These are phyloP conservation scores for Plasmodium vinckei DNA, from an alignment of 169 alveolate genomes.

Conservation along the genomic window DNA sequence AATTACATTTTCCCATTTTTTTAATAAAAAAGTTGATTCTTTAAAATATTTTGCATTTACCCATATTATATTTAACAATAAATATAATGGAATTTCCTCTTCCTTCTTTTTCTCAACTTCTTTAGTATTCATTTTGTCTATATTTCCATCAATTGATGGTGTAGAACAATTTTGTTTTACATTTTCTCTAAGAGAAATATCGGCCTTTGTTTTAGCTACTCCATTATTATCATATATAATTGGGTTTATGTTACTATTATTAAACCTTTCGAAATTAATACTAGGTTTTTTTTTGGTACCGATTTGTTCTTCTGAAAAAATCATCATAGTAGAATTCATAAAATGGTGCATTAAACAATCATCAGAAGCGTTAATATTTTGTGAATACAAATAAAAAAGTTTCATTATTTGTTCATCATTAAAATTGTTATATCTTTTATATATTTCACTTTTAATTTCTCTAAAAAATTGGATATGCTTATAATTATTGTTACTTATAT, in stretches of 20 bases:
- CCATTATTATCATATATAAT: not conserved
- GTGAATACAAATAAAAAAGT: slow-evolving; percentile 49
- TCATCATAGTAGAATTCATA: slow-evolving; percentile 18
- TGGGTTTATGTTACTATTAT: too few relatives aligned
- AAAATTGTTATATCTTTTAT: slow-evolving; percentile 49
- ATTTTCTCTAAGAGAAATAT: not conserved
- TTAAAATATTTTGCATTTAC: slow-evolving; percentile 71
- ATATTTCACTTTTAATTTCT: slow-evolving; percentile 49
- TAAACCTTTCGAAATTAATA: too few relatives aligned
- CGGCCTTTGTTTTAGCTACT: not conserved
- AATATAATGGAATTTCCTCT: slow-evolving; percentile 23
- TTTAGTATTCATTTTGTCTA: too few relatives aligned
- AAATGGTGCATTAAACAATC: slow-evolving; percentile 24
- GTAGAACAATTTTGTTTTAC: too few relatives aligned
- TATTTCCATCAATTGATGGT: not conserved
- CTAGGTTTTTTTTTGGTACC: not conserved
- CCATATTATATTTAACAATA: slow-evolving; percentile 63
- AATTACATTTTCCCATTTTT: slow-evolving; percentile 40
- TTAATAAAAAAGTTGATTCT: slow-evolving; percentile 48
- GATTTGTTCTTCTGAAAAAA: slow-evolving; percentile 3
- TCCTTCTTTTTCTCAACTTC: not conserved
- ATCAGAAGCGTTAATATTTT: slow-evolving; percentile 66
- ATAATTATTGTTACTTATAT: slow-evolving; percentile 61
- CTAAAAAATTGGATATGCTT: slow-evolving; percentile 66
- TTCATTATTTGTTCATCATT: slow-evolving; percentile 40